Evolutionary conservation across 495 filamentous ascomycete species (phyloP), one percentile per base, ranked within the genome.

Genomic region (Articulospora tetracladia): DNA sequence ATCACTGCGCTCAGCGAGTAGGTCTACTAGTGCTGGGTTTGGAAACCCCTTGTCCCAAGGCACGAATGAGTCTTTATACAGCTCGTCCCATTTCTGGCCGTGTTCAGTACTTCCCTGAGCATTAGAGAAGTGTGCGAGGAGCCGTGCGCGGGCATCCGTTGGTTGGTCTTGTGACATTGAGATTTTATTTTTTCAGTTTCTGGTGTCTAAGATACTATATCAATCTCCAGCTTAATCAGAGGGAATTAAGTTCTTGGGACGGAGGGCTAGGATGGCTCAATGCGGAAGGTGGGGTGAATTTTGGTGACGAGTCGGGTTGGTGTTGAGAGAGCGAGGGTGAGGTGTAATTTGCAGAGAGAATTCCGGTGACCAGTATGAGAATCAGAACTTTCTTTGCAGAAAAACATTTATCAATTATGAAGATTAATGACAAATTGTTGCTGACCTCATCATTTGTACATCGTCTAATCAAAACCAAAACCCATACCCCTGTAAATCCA

Each of bases 21-120:
- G 63, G 68, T 91, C 87, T 36, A 79, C 70, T n/a, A 93, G 76
- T 1, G 88, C 89, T 25, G 83, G 81, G 61, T 82, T 87, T 13
- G 86, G 83, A 34, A 74, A 73, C 22, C 86, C 86, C 23, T 80
- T 77, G 64, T 92, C 88, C 87, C 86, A 91, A 22, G 86, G 86
- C n/a, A 63, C 3, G 49, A 77, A 82, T 49, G 78, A 75, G 49
- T 81, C 79, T n/a, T 78, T 75, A 86, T 87, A 92, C 11, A 89
- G 76, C 0, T 74, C 69, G 51, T 84, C 79, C 88, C 88, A 91
- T 60, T 74, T 74, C 8, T 75, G 58, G 34, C 55, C 63, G 60
- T 83, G 73, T 25, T 69, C 48, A 13, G 55, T 34, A 11, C 47
- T 57, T 25, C 49, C 47, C 20, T 30, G 47, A 4, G 67, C 58